Base-by-base conservation (phyloP, 2,329 filamentous ascomycete species). In the Epicoccum sorghinum region DNA sequence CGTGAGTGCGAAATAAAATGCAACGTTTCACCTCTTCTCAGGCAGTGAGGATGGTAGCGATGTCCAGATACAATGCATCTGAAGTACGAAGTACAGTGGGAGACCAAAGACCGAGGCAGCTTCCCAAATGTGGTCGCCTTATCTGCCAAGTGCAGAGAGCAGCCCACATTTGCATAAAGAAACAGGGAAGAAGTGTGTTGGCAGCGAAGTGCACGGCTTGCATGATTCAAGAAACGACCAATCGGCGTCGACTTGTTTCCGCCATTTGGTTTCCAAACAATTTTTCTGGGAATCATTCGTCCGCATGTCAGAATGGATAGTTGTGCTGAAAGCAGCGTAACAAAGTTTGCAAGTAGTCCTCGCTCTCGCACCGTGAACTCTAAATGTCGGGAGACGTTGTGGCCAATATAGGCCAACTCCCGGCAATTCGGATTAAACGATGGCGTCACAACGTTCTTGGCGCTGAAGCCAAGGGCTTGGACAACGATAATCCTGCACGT, bases 401-500 rank as follows among this genome's bases (percentile, higher is more conserved):
- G 41, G 25, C 46, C 33, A 25, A 14, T 30, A 33, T 41, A 45
- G 29, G 55, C 50, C 50, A 38, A 57, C 7, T 46, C 39, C 14
- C 50, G 46, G 50, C 42, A 32, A 55, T 40, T 35, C 7, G 52
- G 45, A 27, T 36, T 41, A 14, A 24, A n/a, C 9, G 23, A 54
- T 54, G 40, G 52, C 52, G 52, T 54, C 52, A 54, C 30, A 29
- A 13, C 14, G 23, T 35, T 44, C 40, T 45, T 23, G 44, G 14
- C 36, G 18, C 35, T 37, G 39, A 43, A 35, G 56, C 56, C 56
- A 62, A 52, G 58, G 53, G 42, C 58, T 46, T 57, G 57, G 52
- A 46, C 27, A 35, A 55, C 48, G 43, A 44, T 45, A 40, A 49
- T 45, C 50, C 14, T 58, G 55, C 50, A 53, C 47, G 42, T 18